phyloP scores from a whole-genome alignment of 495 filamentous ascomycete species.

The Penicillium simplicissimum region DNA sequence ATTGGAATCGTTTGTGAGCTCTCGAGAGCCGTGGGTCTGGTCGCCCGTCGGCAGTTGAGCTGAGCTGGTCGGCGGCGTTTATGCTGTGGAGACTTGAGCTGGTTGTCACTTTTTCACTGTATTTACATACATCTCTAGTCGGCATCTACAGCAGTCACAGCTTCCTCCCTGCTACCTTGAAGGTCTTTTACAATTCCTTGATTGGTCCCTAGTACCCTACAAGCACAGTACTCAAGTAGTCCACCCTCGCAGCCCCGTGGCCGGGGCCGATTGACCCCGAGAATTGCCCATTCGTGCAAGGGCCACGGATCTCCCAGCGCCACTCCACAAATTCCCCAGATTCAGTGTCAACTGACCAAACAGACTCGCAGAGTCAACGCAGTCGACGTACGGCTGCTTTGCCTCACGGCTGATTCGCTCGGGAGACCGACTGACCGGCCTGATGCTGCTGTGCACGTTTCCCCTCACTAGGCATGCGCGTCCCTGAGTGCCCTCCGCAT shows the following conservation, averaged over 20 bases:
- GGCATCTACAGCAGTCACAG: neutral
- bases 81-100: too few species aligned
- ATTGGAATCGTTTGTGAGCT: too few species aligned
- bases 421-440: neutral
- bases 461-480: conserved; percentile 1
- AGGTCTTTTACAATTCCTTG: neutral
- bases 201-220: neutral
- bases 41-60: too few species aligned
- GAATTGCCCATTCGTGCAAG: neutral
- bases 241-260: neutral
- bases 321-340: conserved; percentile 7
- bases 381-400: neutral
- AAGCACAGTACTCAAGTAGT: neutral
- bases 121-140: neutral
- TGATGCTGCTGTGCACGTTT: neutral
- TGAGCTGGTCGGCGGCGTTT: too few species aligned
- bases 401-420: neutral
- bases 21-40: too few species aligned
- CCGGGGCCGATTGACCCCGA: too few species aligned
- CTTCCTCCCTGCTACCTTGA: neutral
- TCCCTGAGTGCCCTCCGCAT: neutral
- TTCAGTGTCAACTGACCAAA: neutral
- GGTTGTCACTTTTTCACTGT: too few species aligned
- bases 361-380: too few species aligned
- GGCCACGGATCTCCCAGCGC: conserved; percentile 2